Conservation (phyloP, 768 basidiomycete genomes). For the Phallus indusiatus region DNA sequence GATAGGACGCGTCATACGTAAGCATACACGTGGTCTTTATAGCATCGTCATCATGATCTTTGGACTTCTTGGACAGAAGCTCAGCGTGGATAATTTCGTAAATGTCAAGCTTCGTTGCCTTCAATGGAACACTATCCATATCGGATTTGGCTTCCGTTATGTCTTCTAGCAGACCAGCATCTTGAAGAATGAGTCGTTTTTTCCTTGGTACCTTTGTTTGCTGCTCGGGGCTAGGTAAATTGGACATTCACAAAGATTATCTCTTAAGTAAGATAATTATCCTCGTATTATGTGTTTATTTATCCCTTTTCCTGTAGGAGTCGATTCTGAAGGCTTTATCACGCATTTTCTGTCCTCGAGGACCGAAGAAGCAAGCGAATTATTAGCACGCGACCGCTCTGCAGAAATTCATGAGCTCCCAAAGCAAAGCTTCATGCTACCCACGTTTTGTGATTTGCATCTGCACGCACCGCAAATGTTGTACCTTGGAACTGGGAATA, state of each 20-base stretch:
- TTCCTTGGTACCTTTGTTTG: background rate
- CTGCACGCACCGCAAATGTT: constrained; percentile 86
- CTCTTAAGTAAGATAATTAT: no score
- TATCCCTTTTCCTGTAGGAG: background rate
- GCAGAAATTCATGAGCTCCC: background rate
- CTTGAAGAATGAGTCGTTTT: background rate
- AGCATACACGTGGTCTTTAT: background rate
- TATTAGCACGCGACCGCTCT: background rate
- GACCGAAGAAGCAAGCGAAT: background rate
- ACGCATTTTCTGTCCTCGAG: background rate
- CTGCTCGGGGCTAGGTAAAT: background rate
- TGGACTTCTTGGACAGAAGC: no score
- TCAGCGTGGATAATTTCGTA: background rate
- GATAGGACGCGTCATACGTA: background rate
- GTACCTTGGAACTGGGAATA: constrained; percentile 77
- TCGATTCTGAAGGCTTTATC: background rate
- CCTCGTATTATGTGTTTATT: background rate
- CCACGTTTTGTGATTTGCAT: constrained; percentile 76
- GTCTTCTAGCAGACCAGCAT: background rate
- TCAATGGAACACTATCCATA: background rate
- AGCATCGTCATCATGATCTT: no score
- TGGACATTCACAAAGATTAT: no score
- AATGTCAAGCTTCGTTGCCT: background rate
- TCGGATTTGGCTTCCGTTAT: no score
- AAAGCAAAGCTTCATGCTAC: constrained; percentile 50